phyloP scores from a whole-genome alignment of 805 yeast genomes.

The Wickerhamiella galacta region DNA sequence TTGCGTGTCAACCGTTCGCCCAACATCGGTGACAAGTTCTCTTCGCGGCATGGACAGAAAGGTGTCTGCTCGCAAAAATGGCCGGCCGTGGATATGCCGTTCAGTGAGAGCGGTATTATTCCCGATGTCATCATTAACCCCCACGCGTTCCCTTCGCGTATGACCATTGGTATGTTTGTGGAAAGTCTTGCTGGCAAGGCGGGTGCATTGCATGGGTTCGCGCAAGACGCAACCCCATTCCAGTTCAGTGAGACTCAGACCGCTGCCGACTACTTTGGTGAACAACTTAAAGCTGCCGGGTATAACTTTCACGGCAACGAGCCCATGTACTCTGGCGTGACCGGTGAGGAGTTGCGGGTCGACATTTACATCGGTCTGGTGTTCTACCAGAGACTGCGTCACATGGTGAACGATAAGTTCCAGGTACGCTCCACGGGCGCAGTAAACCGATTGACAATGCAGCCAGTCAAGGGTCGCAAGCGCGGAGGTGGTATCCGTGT shows the following conservation, averaged over 20 bases:
- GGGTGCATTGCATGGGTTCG: slow-evolving; percentile 93
- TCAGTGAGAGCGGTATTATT: slow-evolving; percentile 87
- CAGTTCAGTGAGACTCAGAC: slow-evolving; percentile 78
- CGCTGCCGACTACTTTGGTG: slow-evolving; percentile 96
- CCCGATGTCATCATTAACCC: slow-evolving; percentile 97
- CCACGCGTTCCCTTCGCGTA: slow-evolving; percentile 98
- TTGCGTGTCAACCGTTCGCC: slow-evolving; percentile 85
- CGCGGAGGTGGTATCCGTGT: slow-evolving; percentile 98
- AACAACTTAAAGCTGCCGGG: slow-evolving; percentile 73
- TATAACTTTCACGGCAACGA: slow-evolving; percentile 97
- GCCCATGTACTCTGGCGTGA: slow-evolving; percentile 96
- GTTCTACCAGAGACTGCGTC: slow-evolving; percentile 94
- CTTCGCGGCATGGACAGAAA: slow-evolving; percentile 95
- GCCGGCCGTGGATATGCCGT: slow-evolving; percentile 96
- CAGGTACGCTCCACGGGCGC: slow-evolving; percentile 99
- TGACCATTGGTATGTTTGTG: slow-evolving; percentile 99
- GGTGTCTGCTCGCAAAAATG: slow-evolving; percentile 98
- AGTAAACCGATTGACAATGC: slow-evolving; percentile 92
- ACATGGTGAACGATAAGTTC: slow-evolving; percentile 98
- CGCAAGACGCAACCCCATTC: slow-evolving; percentile 97
- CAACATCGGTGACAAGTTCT: slow-evolving; percentile 91
- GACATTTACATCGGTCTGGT: slow-evolving; percentile 96
- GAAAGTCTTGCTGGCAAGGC: slow-evolving; percentile 98
- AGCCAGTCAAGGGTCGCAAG: slow-evolving; percentile 98
- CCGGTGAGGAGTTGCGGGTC: slow-evolving; percentile 92